phyloP scores from a whole-genome alignment of 805 yeast genomes.

The Candida arabinofermentans region DNA sequence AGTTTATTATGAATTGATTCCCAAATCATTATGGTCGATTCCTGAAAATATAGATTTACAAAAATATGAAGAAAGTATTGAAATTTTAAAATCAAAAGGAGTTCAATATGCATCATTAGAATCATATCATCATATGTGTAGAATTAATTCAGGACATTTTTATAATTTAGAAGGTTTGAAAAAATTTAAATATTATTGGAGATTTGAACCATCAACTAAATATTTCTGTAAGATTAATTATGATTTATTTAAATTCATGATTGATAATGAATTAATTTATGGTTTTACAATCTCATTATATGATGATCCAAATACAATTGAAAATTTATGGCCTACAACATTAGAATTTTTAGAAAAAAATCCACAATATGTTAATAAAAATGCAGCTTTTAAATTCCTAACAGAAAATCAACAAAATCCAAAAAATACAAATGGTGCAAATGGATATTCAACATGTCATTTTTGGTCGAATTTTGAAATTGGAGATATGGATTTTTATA shows the following conservation, averaged over 20 bases:
- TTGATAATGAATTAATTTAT: conserved; percentile 62
- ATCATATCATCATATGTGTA: conserved; percentile 83
- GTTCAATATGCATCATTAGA: conserved; percentile 72
- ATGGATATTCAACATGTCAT: conserved; percentile 76
- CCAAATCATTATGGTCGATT: conserved; percentile 49
- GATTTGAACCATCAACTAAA: conserved; percentile 81
- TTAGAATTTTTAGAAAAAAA: conserved; percentile 55
- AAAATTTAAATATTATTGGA: conserved; percentile 84
- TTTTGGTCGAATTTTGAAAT: conserved; percentile 86
- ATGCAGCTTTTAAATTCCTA: conserved; percentile 66
- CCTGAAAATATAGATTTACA: conserved; percentile 51
- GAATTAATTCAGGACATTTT: conserved; percentile 81
- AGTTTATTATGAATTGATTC: conserved; percentile 25
- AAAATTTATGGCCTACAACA: conserved; percentile 72
- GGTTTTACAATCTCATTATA: conserved; percentile 73
- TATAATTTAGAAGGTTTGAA: conserved; percentile 63
- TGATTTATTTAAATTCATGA: conserved; percentile 81
- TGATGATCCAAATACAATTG: conserved; percentile 61
- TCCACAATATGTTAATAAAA: conserved; percentile 53
- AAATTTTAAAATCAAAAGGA: conserved; percentile 32
- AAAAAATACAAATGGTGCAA: conserved; percentile 35
- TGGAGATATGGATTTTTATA: conserved; percentile 69
- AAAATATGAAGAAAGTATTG: conserved; percentile 9
- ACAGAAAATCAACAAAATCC: conserved; percentile 66
- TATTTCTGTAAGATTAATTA: conserved; percentile 73